phyloP scores from a whole-genome alignment of 1,284 basidiomycete species.

The Tausonia pullulans region DNA sequence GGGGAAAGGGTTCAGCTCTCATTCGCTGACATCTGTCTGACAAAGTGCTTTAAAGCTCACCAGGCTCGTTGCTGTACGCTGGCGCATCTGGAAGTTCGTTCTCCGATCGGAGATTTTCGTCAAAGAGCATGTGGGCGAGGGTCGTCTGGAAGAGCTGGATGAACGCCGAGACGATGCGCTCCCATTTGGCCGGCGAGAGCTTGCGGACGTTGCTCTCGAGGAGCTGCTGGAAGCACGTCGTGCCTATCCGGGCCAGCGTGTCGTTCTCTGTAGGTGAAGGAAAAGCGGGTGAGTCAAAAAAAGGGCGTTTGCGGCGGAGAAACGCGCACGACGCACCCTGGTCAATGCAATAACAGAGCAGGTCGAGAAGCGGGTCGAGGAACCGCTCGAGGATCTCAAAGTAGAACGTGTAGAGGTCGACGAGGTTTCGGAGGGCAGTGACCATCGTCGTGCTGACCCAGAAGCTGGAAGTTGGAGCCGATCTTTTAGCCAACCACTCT shows the following conservation, averaged over 20 bases:
- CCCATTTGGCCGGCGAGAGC: slow-evolving; percentile 77
- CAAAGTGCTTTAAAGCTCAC: slow-evolving; percentile 3
- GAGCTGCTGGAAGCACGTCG: slow-evolving; percentile 92
- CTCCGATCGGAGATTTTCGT: slow-evolving; percentile 71
- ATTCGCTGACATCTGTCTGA: neutral
- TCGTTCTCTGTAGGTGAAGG: slow-evolving; percentile 65
- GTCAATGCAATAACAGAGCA: slow-evolving; percentile 94
- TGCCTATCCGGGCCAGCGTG: slow-evolving; percentile 93
- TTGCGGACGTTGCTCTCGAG: slow-evolving; percentile 89
- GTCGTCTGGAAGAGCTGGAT: slow-evolving; percentile 94
- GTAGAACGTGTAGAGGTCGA: slow-evolving; percentile 93
- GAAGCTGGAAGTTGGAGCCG: slow-evolving; percentile 41
- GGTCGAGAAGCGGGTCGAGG: slow-evolving; percentile 80
- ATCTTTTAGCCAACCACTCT: slow-evolving; percentile 91
- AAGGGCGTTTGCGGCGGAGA: neutral
- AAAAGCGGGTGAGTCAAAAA: slow-evolving; percentile 16
- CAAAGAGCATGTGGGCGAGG: slow-evolving; percentile 94
- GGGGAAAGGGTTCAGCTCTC: slow-evolving; percentile 16
- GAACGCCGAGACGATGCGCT: slow-evolving; percentile 84
- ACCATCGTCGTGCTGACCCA: slow-evolving; percentile 99
- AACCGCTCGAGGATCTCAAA: slow-evolving; percentile 85
- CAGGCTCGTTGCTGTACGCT: neutral
- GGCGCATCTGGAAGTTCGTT: slow-evolving; percentile 41
- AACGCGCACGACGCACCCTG: slow-evolving; percentile 56
- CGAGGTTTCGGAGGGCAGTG: slow-evolving; percentile 87